Percentiles rank a stretch among this genome's conserved stretches.
phyloP scores from a whole-genome alignment of 495 filamentous ascomycete genomes.

The Penicillium waksmanii region DNA sequence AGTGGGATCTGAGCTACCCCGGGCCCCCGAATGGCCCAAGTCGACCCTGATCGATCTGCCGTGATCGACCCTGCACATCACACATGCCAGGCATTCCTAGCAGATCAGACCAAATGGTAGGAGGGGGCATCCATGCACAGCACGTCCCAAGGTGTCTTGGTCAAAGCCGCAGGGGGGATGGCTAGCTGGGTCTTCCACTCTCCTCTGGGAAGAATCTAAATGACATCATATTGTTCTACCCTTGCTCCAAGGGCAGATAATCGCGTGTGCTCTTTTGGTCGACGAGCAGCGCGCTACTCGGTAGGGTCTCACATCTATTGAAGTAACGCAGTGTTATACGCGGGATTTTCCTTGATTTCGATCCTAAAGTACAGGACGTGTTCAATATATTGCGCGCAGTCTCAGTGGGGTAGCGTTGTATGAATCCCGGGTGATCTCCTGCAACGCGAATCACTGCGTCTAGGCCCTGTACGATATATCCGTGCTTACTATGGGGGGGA shows the following conservation, averaged over 20 bases:
- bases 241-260: constrained; percentile 18
- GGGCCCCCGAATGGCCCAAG: background rate
- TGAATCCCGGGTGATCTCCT: background rate
- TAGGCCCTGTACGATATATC: constrained; percentile 7
- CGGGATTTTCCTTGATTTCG: background rate
- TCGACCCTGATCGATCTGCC: constrained; percentile 9
- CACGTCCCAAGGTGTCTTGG: constrained; percentile 14
- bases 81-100: constrained; percentile 18
- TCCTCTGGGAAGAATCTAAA: constrained; percentile 13
- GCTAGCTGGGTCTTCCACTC: background rate
- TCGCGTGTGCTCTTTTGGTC: constrained; percentile 19
- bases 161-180: constrained; percentile 1
- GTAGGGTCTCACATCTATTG: constrained; percentile 16
- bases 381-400: constrained; percentile 22
- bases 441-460: constrained; percentile 12
- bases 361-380: constrained; percentile 9
- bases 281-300: constrained; percentile 17
- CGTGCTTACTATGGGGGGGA: background rate
- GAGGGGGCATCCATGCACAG: constrained; percentile 6
- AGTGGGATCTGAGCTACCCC: background rate
- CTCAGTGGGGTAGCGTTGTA: constrained; percentile 1
- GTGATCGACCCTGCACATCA: constrained; percentile 20
- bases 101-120: background rate
- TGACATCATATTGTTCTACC: constrained; percentile 25
- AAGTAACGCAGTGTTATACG: background rate